Base-by-base conservation (phyloP, 1,284 basidiomycete genomes). In the Wallemia mellicola region DNA sequence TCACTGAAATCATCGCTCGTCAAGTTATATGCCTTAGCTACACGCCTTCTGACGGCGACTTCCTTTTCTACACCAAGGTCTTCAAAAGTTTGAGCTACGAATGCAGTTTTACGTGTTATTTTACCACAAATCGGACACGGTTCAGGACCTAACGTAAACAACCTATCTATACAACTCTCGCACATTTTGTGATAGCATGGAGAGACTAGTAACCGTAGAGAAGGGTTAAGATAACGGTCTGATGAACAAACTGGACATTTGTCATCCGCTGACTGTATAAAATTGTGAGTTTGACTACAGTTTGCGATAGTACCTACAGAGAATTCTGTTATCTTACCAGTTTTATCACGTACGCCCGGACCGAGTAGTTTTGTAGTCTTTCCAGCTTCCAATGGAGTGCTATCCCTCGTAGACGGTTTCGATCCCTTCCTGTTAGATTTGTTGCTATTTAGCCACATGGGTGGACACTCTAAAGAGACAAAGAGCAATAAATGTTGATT, bases 101-200 rank as follows among this genome's bases (percentile, higher is more conserved):
- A 99, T 26, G 88, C 86, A 54, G 87, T 76, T 69, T 96, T 98
- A 28, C 94, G 76, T 59, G 95, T 75, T n/a, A 84, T 79, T 65
- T 82, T 83, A 59, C 77, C 79, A 70, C 94, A 99, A 62, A 86
- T 82, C 14, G 94, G 94, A 75, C 94, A 98, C 5, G 88, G 87
- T 15, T 88, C 91, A 0, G 94, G 92, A 2, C 94, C 92, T 1
- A 96, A 78, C 1, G 88, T 91, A 69, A 94, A 99, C 57, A 98
- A 71, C 7, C 91, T 79, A 70, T 98, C 94, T 66, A 99, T 95
- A 69, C 94, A 26, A 24, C 1, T 2, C 24, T 64, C 77, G 61
- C 64, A 87, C 91, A 96, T 92, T 76, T 95, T 95, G 73, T 99
- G 94, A 71, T 96, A 99, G 70, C 94, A 99, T 28, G 86, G 79